These are phyloP conservation scores for Suhomyces bolitotheri DNA, from an alignment of 1,139 yeast species.

Conservation along the genomic window DNA sequence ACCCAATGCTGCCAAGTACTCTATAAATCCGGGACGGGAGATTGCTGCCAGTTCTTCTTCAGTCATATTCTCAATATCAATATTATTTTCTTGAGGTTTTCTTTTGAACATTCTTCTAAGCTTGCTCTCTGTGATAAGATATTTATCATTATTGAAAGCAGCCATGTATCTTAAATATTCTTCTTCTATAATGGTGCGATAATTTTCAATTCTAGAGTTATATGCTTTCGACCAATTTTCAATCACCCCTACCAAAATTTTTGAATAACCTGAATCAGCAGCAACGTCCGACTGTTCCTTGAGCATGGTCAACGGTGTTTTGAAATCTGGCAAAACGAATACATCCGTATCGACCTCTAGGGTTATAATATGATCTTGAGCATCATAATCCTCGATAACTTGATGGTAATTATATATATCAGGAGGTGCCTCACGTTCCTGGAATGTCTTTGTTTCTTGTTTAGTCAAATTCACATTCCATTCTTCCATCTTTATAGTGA, in stretches of 20 bases:
- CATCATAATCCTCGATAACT: slow-evolving; percentile 44
- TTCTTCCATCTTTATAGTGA: slow-evolving; percentile 72
- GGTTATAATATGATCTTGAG: slow-evolving; percentile 56
- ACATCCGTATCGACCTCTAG: slow-evolving; percentile 70
- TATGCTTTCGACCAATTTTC: slow-evolving; percentile 69
- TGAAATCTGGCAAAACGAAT: slow-evolving; percentile 57
- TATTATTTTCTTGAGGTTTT: slow-evolving; percentile 22
- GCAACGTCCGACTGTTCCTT: slow-evolving; percentile 93
- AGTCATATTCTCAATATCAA: slow-evolving; percentile 44
- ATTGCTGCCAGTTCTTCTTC: slow-evolving; percentile 50
- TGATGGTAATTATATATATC: slow-evolving; percentile 51
- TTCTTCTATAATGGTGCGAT: slow-evolving; percentile 55
- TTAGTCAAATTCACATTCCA: slow-evolving; percentile 72
- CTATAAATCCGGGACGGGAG: slow-evolving; percentile 76
- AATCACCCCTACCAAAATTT: slow-evolving; percentile 80
- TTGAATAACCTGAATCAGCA: slow-evolving; percentile 81
- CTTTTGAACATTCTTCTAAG: slow-evolving; percentile 48
- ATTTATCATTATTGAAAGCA: slow-evolving; percentile 43
- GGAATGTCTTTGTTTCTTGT: slow-evolving; percentile 64
- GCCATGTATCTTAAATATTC: slow-evolving; percentile 55
- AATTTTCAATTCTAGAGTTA: slow-evolving; percentile 58
- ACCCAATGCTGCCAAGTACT: slow-evolving; percentile 80
- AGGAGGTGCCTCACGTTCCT: slow-evolving; percentile 67
- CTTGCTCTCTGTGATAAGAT: slow-evolving; percentile 39
- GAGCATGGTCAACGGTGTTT: slow-evolving; percentile 66